phyloP scores from a whole-genome alignment of 495 filamentous ascomycete genomes.

The Talaromyces trachyspermus region DNA sequence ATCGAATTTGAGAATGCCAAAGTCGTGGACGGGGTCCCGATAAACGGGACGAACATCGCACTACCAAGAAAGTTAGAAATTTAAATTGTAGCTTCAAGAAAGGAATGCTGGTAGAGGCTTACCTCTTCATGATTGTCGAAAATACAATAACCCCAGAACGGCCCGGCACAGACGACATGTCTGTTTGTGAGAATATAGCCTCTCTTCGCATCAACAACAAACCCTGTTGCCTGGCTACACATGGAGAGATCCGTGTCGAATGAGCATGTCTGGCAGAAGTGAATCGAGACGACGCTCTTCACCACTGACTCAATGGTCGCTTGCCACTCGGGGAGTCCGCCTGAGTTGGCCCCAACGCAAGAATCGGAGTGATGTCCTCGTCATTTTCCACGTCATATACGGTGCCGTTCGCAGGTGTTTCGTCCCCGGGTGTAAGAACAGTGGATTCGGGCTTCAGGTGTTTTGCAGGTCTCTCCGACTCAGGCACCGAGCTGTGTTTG shows the following conservation, averaged over 20 bases:
- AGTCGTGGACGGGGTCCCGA: constrained; percentile 96
- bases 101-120: constrained; percentile 12
- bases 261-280: constrained; percentile 96
- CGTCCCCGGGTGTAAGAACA: constrained; percentile 33
- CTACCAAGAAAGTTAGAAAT: constrained; percentile 30
- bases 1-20: constrained; percentile 92
- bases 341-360: constrained; percentile 41
- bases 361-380: constrained; percentile 30
- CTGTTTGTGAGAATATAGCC: constrained; percentile 87
- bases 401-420: constrained; percentile 41
- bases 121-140: constrained; percentile 97
- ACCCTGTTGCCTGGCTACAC: constrained; percentile 92
- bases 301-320: constrained; percentile 91
- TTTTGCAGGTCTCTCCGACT: constrained; percentile 49
- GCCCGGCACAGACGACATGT: constrained; percentile 93
- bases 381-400: constrained; percentile 44
- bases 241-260: constrained; percentile 95
- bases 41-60: constrained; percentile 98
- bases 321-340: constrained; percentile 96
- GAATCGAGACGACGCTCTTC: constrained; percentile 88
- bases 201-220: constrained; percentile 92
- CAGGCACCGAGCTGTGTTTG: constrained; percentile 48
- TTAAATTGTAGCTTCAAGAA: neutral
- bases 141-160: constrained; percentile 95
- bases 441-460: constrained; percentile 44